Evolutionary conservation across 2,329 filamentous ascomycete genomes (phyloP), one percentile per base, ranked within the genome.

Genomic region (Colletotrichum sp.): DNA sequence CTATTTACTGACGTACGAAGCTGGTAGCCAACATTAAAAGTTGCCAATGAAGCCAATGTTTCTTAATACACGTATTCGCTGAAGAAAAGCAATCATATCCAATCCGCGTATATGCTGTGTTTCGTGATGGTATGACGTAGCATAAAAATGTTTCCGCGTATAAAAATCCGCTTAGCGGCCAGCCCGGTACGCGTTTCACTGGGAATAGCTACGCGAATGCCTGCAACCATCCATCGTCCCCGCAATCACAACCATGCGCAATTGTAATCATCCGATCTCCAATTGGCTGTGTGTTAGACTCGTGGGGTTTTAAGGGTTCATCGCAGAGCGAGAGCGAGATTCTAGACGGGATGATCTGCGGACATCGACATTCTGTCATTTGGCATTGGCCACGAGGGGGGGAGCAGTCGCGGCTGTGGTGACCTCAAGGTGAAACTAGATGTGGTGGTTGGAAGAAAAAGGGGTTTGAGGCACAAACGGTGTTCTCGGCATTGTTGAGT

Each of bases 71-170:
- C 43, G 61, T 52, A 52, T 6, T 18, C 13, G 6, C 36, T 24
- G 8, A 55, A 16, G 7, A 48, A 43, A 65, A 43, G 24, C 4
- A 30, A 34, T 6, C 7, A 32, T 16, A 16, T 24, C 9, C 43
- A 10, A 38, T 67, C 55, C 36, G 55, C 68, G 68, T 75, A 75
- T 69, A 52, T 28, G 38, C 8, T 32, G 30, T 38, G 68, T 65
- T 52, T 72, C 8, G 55, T 63, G 55, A 55, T 13, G 21, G 28
- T 28, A 61, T 75, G 72, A 72, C 36, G 68, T 75, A 32, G 18
- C 36, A 48, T 61, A 24, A 32, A 60, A 18, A 28, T 16, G 34
- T 61, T 66, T 72, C 36, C 68, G 72, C 72, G 52, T 75, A 72
- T 63, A 72, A 38, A 38, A 21, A 21, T 52, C n/a, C 52, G 61